Evolutionary conservation across 169 alveolate species (phyloP), one percentile per base, ranked within the genome.

Genomic region (Plasmodium berghei): DNA sequence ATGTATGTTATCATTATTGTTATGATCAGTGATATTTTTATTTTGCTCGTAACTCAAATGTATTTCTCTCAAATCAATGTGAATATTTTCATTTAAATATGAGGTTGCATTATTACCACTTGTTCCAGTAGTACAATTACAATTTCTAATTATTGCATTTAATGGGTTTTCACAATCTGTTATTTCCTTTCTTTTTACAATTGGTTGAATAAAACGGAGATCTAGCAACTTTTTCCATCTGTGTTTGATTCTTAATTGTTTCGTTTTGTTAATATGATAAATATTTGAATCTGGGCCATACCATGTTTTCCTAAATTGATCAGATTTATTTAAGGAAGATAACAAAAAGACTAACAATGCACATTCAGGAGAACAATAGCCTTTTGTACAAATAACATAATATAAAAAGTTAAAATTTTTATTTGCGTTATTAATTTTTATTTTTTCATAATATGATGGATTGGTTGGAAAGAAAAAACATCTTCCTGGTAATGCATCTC

Each of bases 401-500:
- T 77, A 77, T 52, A 77, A 52, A 58, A 77, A 77, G 24, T 77
- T 77, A 12, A 77, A 77, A 26, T 77, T 77, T 22, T 64, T 77
- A 20, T 77, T 74, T 52, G 10, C 18, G 34, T 77, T 77, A 66
- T 77, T 77, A 49, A 12, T 77, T 77, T 52, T 77, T n/a, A 77
- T 77, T 49, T 77, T 77, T 77, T 77, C 89, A 77, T 77, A 77
- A 46, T 77, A 77, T 18, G 92, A 64, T 6, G 95, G 94, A 22
- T 91, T 69, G 10, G 95, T 87, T 42, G 94, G 94, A 67, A 92
- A 92, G 62, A 28, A 85, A 73, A 86, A 92, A 26, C 49, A 20
- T 62, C 92, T 90, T 5, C 95, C 95, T 4, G 95, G 95, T 46
- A 92, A 64, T 1, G 95, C 94, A 63, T 92, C 95, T 4, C 95